Conservation (phyloP, 306 rosid species). For the Castanea mollissima region DNA sequence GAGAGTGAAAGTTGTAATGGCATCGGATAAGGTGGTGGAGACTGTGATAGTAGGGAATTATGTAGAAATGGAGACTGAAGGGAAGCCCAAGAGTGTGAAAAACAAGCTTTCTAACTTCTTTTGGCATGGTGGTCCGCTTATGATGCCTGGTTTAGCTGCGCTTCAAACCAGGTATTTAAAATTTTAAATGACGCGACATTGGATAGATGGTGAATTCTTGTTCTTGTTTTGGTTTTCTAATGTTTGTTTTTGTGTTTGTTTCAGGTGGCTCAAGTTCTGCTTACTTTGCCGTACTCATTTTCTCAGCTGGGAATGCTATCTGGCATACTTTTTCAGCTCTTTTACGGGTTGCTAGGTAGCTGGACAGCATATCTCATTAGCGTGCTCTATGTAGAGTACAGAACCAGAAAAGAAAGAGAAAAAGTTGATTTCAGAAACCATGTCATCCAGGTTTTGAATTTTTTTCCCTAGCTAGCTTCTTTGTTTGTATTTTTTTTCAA, state of each 20-base stretch:
- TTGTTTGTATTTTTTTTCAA: no score
- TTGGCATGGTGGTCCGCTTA: slow-evolving; percentile 97
- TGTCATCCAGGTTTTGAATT: slow-evolving; percentile 67
- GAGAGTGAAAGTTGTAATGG: slow-evolving; percentile 31
- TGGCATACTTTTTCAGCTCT: slow-evolving; percentile 85
- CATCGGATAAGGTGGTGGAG: slow-evolving; percentile 69
- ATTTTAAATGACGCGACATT: no score
- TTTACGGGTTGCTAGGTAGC: slow-evolving; percentile 86
- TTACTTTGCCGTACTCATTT: slow-evolving; percentile 92
- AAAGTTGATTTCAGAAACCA: slow-evolving; percentile 94
- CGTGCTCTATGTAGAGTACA: slow-evolving; percentile 82
- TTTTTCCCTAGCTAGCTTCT: not conserved
- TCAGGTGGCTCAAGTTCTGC: slow-evolving; percentile 98
- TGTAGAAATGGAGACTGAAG: slow-evolving; percentile 90
- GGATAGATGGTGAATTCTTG: not conserved
- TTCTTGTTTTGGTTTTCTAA: not conserved
- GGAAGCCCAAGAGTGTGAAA: slow-evolving; percentile 52
- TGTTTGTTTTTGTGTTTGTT: not conserved
- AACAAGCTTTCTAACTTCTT: slow-evolving; percentile 63
- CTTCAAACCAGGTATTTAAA: slow-evolving; percentile 80
- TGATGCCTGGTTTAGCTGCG: slow-evolving; percentile 99
- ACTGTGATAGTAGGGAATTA: slow-evolving; percentile 75
- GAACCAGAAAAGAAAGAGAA: slow-evolving; percentile 96
- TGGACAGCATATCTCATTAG: slow-evolving; percentile 99
- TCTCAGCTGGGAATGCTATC: slow-evolving; percentile 96